Evolutionary conservation across 129 eudicot species (phyloP), one percentile per base, ranked within the genome.

Genomic region (Solidago caesia): DNA sequence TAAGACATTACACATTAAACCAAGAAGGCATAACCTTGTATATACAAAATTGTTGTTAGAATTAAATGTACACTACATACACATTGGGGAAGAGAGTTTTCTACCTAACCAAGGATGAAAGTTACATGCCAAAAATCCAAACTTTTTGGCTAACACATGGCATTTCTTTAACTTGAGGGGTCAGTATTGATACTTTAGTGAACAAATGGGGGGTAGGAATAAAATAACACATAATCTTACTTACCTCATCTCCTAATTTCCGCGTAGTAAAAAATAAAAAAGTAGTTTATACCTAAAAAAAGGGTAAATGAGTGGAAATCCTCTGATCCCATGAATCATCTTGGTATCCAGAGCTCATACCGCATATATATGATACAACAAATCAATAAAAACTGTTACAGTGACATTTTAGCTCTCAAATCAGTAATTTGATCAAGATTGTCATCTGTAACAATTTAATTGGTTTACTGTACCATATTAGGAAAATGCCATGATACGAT

Each of bases 81-180:
- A 82, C 74, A 74, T 76, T 21, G 71, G 58, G 27, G 63, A 53
- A 56, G 56, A 76, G 56, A 75, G 21, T 21, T 75, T 73, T 63
- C 83, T 70, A 75, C 68, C 82, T 80, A 66, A 55, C 81, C 53
- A 82, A 64, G 44, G 79, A 85, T 79, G 56, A 72, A 78, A 72
- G 82, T 80, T 78, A 79, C 87, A 80, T 74, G 89, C 92, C 92
- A 72, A 84, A 87, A 87, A 80, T 80, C 85, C 89, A 87, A 78
- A 67, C 47, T 44, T 51, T 78, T 76, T 79, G 84, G 87, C 80
- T 68, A 61, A 76, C 71, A 72, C 80, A 74, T 42, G 84, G 75
- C 84, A 82, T 56, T 52, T 63, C 72, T 73, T 47, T 68, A 73
- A 77, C 84, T 73, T 62, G 29, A 45, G 73, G 72, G 83, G 85